Evolutionary conservation across 1,284 basidiomycete species (phyloP).

Genomic region (Salmacisia buchloeana): DNA sequence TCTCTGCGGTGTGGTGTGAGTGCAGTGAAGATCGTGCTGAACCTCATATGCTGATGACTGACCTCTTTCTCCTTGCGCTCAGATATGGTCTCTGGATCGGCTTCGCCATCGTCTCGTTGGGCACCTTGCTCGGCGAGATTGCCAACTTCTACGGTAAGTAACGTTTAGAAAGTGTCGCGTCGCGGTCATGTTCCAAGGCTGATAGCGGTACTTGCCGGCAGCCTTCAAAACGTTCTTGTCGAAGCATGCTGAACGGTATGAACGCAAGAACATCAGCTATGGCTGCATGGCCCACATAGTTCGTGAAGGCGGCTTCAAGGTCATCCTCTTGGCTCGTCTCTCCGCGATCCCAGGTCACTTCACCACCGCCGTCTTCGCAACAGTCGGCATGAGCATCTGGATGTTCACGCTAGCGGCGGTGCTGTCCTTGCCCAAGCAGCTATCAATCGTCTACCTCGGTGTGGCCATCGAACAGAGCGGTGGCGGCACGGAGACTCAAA

Average conservation of each 20-base stretch:
- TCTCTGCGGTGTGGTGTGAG: constrained; percentile 68
- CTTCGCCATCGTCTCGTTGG: constrained; percentile 37
- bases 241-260: constrained; percentile 64
- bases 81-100: constrained; percentile 44
- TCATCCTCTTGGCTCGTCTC: constrained; percentile 67
- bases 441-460: constrained; percentile 47
- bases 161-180: not conserved
- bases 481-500: constrained; percentile 28
- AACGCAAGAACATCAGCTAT: constrained; percentile 67
- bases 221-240: constrained; percentile 63
- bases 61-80: not conserved
- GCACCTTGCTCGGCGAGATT: constrained; percentile 41
- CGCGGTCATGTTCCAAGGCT: not conserved
- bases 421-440: constrained; percentile 67
- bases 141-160: constrained; percentile 30
- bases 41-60: not conserved
- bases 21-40: not conserved
- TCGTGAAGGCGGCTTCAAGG: constrained; percentile 68
- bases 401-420: constrained; percentile 67
- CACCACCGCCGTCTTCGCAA: constrained; percentile 68
- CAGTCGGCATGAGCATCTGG: constrained; percentile 69
- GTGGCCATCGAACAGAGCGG: constrained; percentile 40
- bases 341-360: constrained; percentile 69
- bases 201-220: constrained; percentile 41
- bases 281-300: constrained; percentile 71